Base-by-base conservation (phyloP, 768 basidiomycete species). In the Boletellus emodensis region DNA sequence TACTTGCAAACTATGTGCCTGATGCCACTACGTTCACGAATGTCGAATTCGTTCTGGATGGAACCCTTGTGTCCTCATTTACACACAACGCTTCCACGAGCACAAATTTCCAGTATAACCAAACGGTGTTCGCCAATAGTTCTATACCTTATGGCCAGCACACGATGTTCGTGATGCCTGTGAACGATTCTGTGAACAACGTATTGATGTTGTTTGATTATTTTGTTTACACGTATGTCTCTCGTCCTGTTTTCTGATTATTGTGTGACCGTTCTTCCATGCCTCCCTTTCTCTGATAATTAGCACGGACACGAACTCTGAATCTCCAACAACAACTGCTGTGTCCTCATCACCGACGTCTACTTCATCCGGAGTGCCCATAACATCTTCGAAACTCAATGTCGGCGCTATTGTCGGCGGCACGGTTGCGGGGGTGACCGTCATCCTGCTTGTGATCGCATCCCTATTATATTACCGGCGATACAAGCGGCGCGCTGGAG, bases 121-220 rank as follows among this genome's bases (percentile, higher is more conserved):
- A 54, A 1, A 15, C 46, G 0, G 59, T 61, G 15, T 61, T 52
- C 17, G 42, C 24, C 17, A 59, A 59, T 32, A 17, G n/a, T 3
- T 46, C 41, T 3, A 4, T 59, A 4, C 22, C 8, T 13, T 28
- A 4, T 6, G 55, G 55, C 6, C 3, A 33, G 26, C 52, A 61
- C 20, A 40, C 0, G 3, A 48, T 60, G 49, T 2, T 4, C 10
- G 28, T 60, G 7, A 15, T 39, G 8, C 55, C 59, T 1, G 26
- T 32, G 30, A 11, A 46, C 8, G 28, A 42, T 13, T 1, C 35
- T 0, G 22, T 17, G 6, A n/a, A 20, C 4, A 0, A 7, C 0
- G 39, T 52, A 13, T 34, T 54, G 49, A 54, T 59, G 1, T 20
- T 57, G 15, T 58, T 58, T 18, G 58, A 60, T 20, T 60, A 60